Evolutionary conservation across 305 asterid species (phyloP).

Genomic region (Fraxinus dipetala): DNA sequence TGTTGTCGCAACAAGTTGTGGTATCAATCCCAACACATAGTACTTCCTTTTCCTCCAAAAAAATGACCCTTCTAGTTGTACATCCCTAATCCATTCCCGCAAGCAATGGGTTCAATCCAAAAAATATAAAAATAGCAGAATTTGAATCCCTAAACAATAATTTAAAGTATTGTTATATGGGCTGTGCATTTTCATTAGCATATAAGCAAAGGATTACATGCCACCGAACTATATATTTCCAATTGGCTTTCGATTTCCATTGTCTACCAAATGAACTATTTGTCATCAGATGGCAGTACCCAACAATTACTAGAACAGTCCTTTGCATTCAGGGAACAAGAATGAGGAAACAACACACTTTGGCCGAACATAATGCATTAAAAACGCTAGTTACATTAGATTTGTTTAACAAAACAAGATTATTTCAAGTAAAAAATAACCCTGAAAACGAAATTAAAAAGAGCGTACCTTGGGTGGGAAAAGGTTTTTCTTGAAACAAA

Average conservation of each 20-base stretch:
- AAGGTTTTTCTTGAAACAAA: slow-evolving; percentile 27
- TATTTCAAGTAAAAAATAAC: neutral
- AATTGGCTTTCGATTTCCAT: neutral
- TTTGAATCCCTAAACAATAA: neutral
- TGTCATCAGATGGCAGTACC: neutral
- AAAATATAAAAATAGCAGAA: neutral
- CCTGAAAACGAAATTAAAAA: neutral
- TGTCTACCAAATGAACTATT: neutral
- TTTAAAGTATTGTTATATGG: neutral
- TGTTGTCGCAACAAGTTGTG: too few species aligned
- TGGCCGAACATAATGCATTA: neutral
- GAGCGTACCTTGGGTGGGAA: slow-evolving; percentile 32
- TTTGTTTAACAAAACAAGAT: neutral
- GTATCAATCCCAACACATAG: neutral
- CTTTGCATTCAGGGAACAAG: neutral
- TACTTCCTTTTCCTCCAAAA: neutral
- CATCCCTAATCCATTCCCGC: neutral
- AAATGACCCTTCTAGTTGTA: neutral
- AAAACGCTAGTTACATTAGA: neutral
- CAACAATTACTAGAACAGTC: neutral
- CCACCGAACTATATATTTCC: neutral
- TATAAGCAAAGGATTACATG: neutral
- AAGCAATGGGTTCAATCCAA: neutral
- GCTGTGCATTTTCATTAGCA: neutral
- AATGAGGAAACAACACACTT: neutral